Conservation (phyloP, 2,329 filamentous ascomycete species). For the Hypomyces perniciosus region DNA sequence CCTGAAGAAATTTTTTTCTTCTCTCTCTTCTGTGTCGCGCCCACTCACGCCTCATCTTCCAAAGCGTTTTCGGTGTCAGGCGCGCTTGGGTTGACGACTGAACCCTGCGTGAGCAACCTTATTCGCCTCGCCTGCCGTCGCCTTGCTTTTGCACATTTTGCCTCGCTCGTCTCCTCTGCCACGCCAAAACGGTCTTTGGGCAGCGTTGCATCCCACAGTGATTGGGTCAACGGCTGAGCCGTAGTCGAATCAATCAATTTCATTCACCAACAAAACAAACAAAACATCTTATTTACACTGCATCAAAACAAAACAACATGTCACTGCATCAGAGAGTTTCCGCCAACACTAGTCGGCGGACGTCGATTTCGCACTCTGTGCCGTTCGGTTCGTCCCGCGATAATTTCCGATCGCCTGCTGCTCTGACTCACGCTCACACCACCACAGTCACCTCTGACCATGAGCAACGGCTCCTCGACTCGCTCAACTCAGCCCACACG, state of each 20-base stretch:
- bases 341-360: conserved; percentile 16
- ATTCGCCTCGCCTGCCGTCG: conserved; percentile 3
- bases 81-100: conserved; percentile 12
- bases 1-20: conserved; percentile 1
- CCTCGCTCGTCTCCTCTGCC: conserved; percentile 4
- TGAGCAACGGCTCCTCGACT: conserved; percentile 16
- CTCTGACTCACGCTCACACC: conserved; percentile 6
- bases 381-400: conserved; percentile 15
- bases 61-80: conserved; percentile 5
- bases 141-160: conserved; percentile 8
- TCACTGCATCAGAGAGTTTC: conserved; percentile 14
- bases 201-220: conserved; percentile 11
- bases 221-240: conserved; percentile 7
- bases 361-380: conserved; percentile 18
- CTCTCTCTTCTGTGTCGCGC: neutral
- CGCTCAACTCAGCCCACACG: conserved; percentile 18
- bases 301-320: conserved; percentile 9
- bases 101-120: conserved; percentile 8
- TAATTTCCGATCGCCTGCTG: neutral
- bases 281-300: conserved; percentile 1
- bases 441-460: conserved; percentile 7
- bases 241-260: conserved; percentile 11
- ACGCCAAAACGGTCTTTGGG: conserved; percentile 4
- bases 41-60: conserved; percentile 1
- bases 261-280: neutral